Percentiles rank a stretch among this genome's conserved stretches.
Evolutionary conservation across 768 basidiomycete species (phyloP).

Genomic region (Auricularia cornea): DNA sequence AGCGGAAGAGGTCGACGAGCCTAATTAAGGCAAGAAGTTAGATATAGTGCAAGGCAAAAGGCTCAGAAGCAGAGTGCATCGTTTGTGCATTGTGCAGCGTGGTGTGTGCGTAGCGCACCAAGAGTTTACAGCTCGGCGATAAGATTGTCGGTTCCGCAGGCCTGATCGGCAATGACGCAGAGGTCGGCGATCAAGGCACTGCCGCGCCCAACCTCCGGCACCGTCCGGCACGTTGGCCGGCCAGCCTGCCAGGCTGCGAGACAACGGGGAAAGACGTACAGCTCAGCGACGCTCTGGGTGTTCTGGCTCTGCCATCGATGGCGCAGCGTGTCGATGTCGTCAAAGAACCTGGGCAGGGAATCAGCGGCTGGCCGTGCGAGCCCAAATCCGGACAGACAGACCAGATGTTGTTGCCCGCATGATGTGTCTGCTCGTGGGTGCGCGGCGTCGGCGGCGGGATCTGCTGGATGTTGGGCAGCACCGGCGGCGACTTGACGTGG

Average conservation of each 20-base stretch:
- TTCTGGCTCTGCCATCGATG: conserved; percentile 94
- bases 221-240: no score
- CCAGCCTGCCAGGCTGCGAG: no score
- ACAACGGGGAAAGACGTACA: conserved; percentile 44
- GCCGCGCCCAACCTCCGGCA: no score
- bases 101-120: not conserved
- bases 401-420: conserved; percentile 80
- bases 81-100: no score
- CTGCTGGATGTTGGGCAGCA: conserved; percentile 92
- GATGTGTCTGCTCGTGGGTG: conserved; percentile 28
- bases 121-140: not conserved
- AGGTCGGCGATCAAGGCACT: not conserved
- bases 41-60: not conserved
- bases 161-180: not conserved
- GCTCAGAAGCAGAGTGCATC: not conserved
- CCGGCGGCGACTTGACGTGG: conserved; percentile 95
- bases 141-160: not conserved
- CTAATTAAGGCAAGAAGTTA: conserved; percentile 32
- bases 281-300: conserved; percentile 83
- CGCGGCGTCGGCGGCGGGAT: conserved; percentile 54
- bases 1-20: conserved; percentile 95
- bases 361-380: conserved; percentile 6
- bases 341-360: conserved; percentile 68
- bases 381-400: conserved; percentile 5
- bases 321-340: conserved; percentile 87